Percentiles rank a stretch among this genome's conserved stretches.
Evolutionary conservation across 306 rosid species (phyloP).

Genomic region (Vigna unguiculata): DNA sequence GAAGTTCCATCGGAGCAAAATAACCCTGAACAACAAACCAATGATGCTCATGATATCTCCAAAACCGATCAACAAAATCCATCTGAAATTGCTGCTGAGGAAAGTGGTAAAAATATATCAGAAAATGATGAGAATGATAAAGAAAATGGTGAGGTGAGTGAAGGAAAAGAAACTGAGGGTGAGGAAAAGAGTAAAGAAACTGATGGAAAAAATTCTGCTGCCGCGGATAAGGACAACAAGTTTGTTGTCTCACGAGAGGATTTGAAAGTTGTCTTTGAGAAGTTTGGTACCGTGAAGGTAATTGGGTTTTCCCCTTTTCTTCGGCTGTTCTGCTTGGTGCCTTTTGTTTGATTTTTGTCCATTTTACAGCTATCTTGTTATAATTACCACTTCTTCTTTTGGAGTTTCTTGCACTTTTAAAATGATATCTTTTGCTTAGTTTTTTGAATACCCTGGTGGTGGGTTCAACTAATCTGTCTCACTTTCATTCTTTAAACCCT

Average conservation of each 20-base stretch:
- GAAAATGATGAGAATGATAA: slow-evolving; percentile 45
- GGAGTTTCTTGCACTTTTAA: no score
- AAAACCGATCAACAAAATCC: slow-evolving; percentile 49
- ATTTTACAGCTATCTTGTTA: not conserved
- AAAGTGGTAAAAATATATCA: slow-evolving; percentile 40
- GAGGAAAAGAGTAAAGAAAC: slow-evolving; percentile 54
- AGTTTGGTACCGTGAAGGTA: slow-evolving; percentile 90
- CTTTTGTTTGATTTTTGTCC: not conserved
- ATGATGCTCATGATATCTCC: slow-evolving; percentile 39
- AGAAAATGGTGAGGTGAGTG: slow-evolving; percentile 51
- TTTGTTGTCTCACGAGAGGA: slow-evolving; percentile 84
- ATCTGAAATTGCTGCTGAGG: slow-evolving; percentile 30
- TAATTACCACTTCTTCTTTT: no score
- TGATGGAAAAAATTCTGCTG: slow-evolving; percentile 56
- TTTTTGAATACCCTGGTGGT: no score
- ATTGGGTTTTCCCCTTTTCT: not conserved
- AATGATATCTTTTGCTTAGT: no score
- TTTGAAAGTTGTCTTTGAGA: slow-evolving; percentile 71
- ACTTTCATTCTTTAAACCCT: no score
- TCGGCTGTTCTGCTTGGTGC: not conserved
- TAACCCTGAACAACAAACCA: slow-evolving; percentile 45
- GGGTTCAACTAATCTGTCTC: no score
- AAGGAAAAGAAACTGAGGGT: slow-evolving; percentile 54
- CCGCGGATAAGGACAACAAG: slow-evolving; percentile 59
- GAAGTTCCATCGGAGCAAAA: slow-evolving; percentile 55